phyloP scores from a whole-genome alignment of 1,284 basidiomycete species.

The Ustilago cynodontis region DNA sequence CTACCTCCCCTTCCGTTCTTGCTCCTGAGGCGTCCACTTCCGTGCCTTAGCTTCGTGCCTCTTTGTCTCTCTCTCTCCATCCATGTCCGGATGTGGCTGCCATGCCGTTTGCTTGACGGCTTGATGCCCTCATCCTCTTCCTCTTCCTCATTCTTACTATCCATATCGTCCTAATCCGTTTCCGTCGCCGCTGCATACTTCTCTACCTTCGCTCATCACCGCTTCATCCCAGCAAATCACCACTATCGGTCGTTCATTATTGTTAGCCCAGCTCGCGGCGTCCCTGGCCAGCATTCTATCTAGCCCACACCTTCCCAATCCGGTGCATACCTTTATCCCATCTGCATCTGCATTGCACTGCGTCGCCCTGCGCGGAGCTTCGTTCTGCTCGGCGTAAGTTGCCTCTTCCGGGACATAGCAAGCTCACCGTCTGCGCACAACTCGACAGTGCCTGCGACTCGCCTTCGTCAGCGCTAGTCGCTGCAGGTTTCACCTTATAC shows the following conservation, averaged over 20 bases:
- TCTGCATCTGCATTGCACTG: neutral
- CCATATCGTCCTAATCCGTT: slow-evolving; percentile 23
- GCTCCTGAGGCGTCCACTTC: slow-evolving; percentile 6
- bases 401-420: slow-evolving; percentile 18
- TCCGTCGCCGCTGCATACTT: slow-evolving; percentile 2
- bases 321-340: slow-evolving; percentile 16
- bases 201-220: slow-evolving; percentile 7
- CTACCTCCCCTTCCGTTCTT: neutral
- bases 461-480: slow-evolving; percentile 3
- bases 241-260: neutral
- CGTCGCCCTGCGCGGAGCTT: slow-evolving; percentile 19
- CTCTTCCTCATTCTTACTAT: neutral
- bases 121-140: slow-evolving; percentile 6
- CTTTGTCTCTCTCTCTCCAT: slow-evolving; percentile 11
- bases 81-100: slow-evolving; percentile 41
- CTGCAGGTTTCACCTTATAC: slow-evolving; percentile 37
- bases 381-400: slow-evolving; percentile 35
- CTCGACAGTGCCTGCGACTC: neutral
- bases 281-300: neutral
- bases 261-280: neutral
- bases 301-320: slow-evolving; percentile 17
- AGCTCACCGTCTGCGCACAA: slow-evolving; percentile 1
- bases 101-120: slow-evolving; percentile 9
- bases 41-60: slow-evolving; percentile 10
- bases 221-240: slow-evolving; percentile 8